phyloP scores from a whole-genome alignment of 768 basidiomycete genomes.

The Phaeotremella skinneri region DNA sequence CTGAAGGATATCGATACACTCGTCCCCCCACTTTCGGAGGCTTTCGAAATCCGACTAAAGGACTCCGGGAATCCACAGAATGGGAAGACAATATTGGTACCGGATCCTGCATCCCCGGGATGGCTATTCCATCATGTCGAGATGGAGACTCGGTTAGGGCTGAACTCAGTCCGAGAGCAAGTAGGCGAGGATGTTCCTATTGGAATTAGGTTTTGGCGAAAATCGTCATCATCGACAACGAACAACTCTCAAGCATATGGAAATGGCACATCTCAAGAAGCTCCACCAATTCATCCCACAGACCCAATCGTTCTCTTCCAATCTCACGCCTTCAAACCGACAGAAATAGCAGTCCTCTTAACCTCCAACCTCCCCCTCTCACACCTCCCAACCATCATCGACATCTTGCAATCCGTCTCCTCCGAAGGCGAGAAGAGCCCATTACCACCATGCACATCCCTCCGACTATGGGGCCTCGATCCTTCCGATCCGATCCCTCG shows the following conservation, averaged over 20 bases:
- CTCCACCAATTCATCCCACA: not conserved
- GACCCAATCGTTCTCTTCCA: constrained; percentile 2
- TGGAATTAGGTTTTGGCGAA: not conserved
- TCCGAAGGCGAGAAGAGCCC: too few species aligned
- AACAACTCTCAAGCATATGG: too few species aligned
- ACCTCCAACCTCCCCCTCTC: not conserved
- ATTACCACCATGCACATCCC: not conserved
- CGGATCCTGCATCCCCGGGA: not conserved
- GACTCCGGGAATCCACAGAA: not conserved
- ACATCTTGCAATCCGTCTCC: too few species aligned
- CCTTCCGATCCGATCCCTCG: not conserved
- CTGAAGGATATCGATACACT: not conserved
- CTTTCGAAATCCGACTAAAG: not conserved
- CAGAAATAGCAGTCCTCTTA: not conserved
- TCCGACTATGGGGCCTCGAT: not conserved
- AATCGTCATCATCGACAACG: not conserved
- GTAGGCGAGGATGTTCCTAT: not conserved
- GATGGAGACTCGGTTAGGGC: not conserved
- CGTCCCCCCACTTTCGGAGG: not conserved
- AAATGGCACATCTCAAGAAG: too few species aligned
- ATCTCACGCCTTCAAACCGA: not conserved
- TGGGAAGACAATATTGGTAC: not conserved
- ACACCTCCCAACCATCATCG: not conserved
- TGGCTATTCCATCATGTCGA: not conserved
- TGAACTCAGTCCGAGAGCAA: not conserved